Conservation (phyloP, 805 yeast species). For the Yarrowia divulgata region DNA sequence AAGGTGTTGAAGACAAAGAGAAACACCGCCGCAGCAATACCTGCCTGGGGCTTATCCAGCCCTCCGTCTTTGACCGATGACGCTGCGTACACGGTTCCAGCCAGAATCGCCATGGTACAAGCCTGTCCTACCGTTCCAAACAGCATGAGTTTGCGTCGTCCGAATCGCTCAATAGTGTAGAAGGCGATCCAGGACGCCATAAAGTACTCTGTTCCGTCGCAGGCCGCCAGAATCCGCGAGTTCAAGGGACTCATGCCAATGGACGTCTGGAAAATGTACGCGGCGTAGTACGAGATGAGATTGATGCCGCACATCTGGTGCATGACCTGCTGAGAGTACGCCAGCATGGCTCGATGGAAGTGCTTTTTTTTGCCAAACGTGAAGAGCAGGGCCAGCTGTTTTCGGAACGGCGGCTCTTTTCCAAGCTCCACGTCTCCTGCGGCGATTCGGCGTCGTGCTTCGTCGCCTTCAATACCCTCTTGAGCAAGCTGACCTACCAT, state of each 20-base stretch:
- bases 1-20: slow-evolving; percentile 25
- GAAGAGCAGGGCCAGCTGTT: slow-evolving; percentile 5
- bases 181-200: slow-evolving; percentile 62
- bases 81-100: slow-evolving; percentile 31
- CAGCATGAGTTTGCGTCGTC: slow-evolving; percentile 72
- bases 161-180: slow-evolving; percentile 52
- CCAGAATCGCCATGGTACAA: slow-evolving; percentile 46
- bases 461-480: slow-evolving; percentile 11
- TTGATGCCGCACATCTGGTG: slow-evolving; percentile 93
- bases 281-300: slow-evolving; percentile 88
- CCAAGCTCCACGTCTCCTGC: slow-evolving; percentile 2
- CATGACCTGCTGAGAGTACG: slow-evolving; percentile 55
- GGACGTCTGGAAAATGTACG: slow-evolving; percentile 73
- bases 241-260: slow-evolving; percentile 55
- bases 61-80: slow-evolving; percentile 7
- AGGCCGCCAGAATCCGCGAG: slow-evolving; percentile 44
- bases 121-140: slow-evolving; percentile 75
- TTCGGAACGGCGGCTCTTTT: slow-evolving; percentile 6
- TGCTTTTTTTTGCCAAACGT: slow-evolving; percentile 18
- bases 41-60: slow-evolving; percentile 8
- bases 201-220: slow-evolving; percentile 60
- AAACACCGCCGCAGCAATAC: slow-evolving; percentile 11
- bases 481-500: slow-evolving; percentile 13
- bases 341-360: slow-evolving; percentile 41
- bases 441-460: slow-evolving; percentile 1